phyloP scores from a whole-genome alignment of 75 land plant species.

The Sequoiadendron giganteum region DNA sequence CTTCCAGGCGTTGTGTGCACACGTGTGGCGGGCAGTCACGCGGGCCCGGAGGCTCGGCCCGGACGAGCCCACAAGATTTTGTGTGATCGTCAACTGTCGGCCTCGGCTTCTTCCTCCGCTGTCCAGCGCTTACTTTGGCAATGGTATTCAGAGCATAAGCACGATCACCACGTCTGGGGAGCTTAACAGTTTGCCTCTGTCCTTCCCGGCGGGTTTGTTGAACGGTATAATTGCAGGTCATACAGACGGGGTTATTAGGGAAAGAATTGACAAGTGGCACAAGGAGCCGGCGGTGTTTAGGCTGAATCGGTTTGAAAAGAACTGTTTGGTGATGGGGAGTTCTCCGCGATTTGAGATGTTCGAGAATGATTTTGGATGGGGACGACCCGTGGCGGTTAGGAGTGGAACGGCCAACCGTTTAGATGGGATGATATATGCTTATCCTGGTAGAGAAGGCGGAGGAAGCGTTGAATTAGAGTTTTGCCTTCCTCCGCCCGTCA shows the following conservation, averaged over 20 bases:
- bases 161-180: not conserved
- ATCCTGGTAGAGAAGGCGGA: constrained; percentile 45
- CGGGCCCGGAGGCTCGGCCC: no score
- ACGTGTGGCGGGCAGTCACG: no score
- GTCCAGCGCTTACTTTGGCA: no score
- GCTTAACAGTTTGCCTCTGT: not conserved
- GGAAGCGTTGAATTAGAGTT: constrained; percentile 46
- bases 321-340: constrained; percentile 34
- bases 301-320: not conserved
- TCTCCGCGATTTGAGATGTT: constrained; percentile 62
- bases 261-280: not conserved
- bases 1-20: no score
- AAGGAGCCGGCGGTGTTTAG: no score
- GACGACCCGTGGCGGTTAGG: constrained; percentile 42
- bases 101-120: no score
- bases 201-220: constrained; percentile 19
- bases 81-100: no score
- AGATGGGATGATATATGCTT: constrained; percentile 38
- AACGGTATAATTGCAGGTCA: constrained; percentile 5
- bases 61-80: no score
- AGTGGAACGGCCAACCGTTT: constrained; percentile 38
- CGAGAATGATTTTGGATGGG: constrained; percentile 61
- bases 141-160: no score
- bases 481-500: constrained; percentile 25
- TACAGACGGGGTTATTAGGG: not conserved